A percentile compares a stretch with the other conserved stretches of the same genome.
phyloP scores from a whole-genome alignment of 768 basidiomycete genomes.

The Mycena sanguinolenta region DNA sequence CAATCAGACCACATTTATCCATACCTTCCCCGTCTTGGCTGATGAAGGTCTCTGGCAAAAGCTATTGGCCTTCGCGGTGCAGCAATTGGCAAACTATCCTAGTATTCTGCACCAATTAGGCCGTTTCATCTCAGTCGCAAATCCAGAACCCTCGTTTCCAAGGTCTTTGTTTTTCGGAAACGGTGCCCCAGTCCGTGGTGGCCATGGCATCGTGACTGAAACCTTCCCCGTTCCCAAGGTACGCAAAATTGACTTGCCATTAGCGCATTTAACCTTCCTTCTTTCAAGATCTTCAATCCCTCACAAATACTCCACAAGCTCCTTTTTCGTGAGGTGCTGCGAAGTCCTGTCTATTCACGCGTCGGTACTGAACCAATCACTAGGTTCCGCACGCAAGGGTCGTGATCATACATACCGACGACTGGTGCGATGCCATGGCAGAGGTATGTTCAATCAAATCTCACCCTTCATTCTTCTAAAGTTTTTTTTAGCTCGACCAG shows the following conservation, averaged over 20 bases:
- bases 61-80: slow-evolving; percentile 13
- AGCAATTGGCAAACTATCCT: not conserved
- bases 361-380: not conserved
- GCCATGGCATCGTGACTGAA: not conserved
- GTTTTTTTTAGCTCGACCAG: too few species aligned
- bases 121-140: too few species aligned
- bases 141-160: too few species aligned
- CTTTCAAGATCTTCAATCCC: not conserved
- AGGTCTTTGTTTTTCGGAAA: too few species aligned
- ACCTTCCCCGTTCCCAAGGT: not conserved
- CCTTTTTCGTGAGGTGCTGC: not conserved
- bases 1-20: slow-evolving; percentile 23
- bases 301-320: not conserved
- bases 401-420: slow-evolving; percentile 23
- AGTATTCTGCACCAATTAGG: not conserved
- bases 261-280: not conserved
- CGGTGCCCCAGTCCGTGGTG: too few species aligned
- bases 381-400: slow-evolving; percentile 6
- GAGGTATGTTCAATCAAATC: not conserved
- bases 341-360: not conserved
- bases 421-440: slow-evolving; percentile 12
- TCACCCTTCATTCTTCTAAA: not conserved
- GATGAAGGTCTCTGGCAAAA: slow-evolving; percentile 16
- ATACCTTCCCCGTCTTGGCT: slow-evolving; percentile 24
- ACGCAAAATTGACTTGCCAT: not conserved